These are phyloP conservation scores for Aspergillus sp. DNA, from an alignment of 2,329 filamentous ascomycete species.

Conservation along the genomic window DNA sequence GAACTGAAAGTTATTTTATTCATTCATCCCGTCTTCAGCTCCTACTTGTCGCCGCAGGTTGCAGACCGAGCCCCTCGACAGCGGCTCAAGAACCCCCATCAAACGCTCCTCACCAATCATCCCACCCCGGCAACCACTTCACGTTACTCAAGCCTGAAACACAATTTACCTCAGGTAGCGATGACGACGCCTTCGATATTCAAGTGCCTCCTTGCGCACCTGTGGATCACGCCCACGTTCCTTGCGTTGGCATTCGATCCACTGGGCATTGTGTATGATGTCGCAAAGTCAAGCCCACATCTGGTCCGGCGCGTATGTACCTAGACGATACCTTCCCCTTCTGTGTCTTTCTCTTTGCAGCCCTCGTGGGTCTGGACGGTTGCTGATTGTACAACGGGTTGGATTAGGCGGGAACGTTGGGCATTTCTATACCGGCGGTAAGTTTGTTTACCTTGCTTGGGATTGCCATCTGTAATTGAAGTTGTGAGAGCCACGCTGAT, in stretches of 20 bases:
- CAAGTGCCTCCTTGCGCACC: neutral
- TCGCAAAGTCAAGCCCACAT: neutral
- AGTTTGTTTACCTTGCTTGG: neutral
- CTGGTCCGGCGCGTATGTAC: slow-evolving; percentile 2
- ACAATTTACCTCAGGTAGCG: neutral
- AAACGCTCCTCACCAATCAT: neutral
- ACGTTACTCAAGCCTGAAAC: neutral
- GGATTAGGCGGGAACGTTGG: slow-evolving; percentile 9
- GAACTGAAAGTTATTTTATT: neutral
- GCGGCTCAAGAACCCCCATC: neutral
- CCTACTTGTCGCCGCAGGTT: neutral
- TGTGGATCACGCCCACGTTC: neutral
- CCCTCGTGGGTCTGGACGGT: neutral
- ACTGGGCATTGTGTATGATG: slow-evolving; percentile 3
- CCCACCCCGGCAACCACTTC: neutral
- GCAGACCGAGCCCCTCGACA: neutral
- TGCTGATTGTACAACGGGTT: neutral
- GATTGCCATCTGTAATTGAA: neutral
- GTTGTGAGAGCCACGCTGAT: neutral
- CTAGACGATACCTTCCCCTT: neutral
- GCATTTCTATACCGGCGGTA: slow-evolving; percentile 10
- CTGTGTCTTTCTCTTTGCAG: too few species aligned
- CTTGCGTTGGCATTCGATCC: slow-evolving; percentile 3
- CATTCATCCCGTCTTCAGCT: neutral
- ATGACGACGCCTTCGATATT: neutral